These are phyloP conservation scores for Nicotiana tabacum DNA, from an alignment of 257 asterid genomes.

Conservation along the genomic window DNA sequence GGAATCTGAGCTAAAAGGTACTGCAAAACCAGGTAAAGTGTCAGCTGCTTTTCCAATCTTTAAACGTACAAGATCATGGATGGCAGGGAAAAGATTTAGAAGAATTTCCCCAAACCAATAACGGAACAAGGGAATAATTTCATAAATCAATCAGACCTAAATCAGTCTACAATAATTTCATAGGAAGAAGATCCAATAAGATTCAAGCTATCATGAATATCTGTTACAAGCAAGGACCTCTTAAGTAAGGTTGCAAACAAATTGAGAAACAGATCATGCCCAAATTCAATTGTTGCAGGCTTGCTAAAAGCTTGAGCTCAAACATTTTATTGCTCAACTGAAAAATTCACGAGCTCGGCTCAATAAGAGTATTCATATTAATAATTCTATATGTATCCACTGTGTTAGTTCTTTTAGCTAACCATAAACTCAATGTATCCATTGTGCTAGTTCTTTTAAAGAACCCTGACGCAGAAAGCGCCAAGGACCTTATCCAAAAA, in stretches of 20 bases:
- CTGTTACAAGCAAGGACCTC: not conserved
- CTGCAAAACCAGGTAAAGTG: slow-evolving; percentile 23
- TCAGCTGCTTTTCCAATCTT: not conserved
- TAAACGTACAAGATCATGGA: not conserved
- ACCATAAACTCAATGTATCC: too few relatives aligned
- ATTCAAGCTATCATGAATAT: not conserved
- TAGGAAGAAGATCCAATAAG: not conserved
- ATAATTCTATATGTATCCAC: too few relatives aligned
- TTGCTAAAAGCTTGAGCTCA: too few relatives aligned
- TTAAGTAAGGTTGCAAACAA: not conserved
- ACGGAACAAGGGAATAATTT: not conserved
- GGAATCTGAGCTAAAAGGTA: slow-evolving; percentile 9
- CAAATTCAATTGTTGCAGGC: too few relatives aligned
- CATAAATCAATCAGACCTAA: not conserved
- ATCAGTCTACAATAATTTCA: not conserved
- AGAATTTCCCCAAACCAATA: not conserved
- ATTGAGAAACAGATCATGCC: too few relatives aligned
- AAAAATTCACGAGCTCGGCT: too few relatives aligned
- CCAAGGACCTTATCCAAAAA: too few relatives aligned
- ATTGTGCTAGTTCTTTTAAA: too few relatives aligned
- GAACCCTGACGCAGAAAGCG: too few relatives aligned
- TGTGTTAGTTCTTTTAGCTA: too few relatives aligned
- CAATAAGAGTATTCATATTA: too few relatives aligned
- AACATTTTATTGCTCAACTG: too few relatives aligned
- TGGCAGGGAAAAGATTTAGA: not conserved